Evolutionary conservation across 129 eudicot species (phyloP), one percentile per base, ranked within the genome.

Genomic region (Solidago caesia): DNA sequence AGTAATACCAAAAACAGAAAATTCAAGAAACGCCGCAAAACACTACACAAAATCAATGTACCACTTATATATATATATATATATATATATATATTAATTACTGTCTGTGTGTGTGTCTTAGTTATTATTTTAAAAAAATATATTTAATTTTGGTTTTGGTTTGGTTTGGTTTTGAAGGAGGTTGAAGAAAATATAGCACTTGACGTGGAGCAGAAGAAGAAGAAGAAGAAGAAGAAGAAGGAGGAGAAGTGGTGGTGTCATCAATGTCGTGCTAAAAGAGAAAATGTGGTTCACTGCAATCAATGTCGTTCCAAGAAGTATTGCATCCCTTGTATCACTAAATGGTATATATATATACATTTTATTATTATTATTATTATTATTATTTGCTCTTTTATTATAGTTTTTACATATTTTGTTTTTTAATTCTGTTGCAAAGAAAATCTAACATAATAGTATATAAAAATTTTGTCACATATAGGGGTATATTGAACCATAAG

Each of bases 81-180:
- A 7, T 48, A 7, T 65, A 21, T 21, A 21, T 21, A 21, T 21
- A 21, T 21, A 21, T 21, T 21, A 21, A 21, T 21, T 21, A 21
- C 21, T 21, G 21, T 21, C 21, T 21, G 21, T 21, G 21, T 21
- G 21, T 21, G 21, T 21, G 21, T 21, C 0, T 21, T 0, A 0
- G 0, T 21, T 21, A 21, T 21, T 21, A 21, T 21, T 21, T 21
- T 21, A 21, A 21, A 21, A 21, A 21, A 21, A 21, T 21, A 21
- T 21, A 21, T 21, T 21, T 21, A 21, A 21, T 21, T 21, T 21
- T 21, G 21, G 21, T 21, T 13, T 16, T n/a, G 7, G 39, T 45
- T 16, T 67, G 56, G 10, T 67, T 67, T 33, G 3, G 3, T 52
- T 41, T 29, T 15, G 43, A 42, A 55, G 76, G 52, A 68, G 73